phyloP scores from a whole-genome alignment of 352 stramenopile species.

The Phytophthora nicotianae region DNA sequence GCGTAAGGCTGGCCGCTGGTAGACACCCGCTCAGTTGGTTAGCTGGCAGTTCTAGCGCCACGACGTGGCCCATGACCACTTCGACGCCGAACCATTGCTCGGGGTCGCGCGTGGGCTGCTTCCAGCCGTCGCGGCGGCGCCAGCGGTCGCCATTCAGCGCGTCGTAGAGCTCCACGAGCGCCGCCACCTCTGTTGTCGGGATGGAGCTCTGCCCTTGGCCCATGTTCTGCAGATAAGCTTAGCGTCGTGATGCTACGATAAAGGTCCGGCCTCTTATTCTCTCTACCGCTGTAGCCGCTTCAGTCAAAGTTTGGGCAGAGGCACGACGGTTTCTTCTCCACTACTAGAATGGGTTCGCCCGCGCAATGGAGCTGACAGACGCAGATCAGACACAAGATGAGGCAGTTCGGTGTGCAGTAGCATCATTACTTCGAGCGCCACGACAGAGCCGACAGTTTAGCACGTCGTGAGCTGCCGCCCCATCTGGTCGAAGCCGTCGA shows the following conservation, averaged over 20 bases:
- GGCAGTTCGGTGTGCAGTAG: conserved; percentile 7
- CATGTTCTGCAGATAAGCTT: conserved; percentile 34
- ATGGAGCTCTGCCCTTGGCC: conserved; percentile 85
- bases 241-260: neutral
- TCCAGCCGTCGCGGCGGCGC: conserved; percentile 79
- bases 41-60: conserved; percentile 71
- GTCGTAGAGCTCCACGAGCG: conserved; percentile 77
- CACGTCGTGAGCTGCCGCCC: conserved; percentile 8
- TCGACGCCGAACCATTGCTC: conserved; percentile 85
- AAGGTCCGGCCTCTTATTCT: conserved; percentile 14
- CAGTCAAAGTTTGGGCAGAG: neutral
- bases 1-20: conserved; percentile 44
- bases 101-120: conserved; percentile 68
- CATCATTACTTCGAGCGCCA: conserved; percentile 17
- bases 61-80: conserved; percentile 72
- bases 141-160: conserved; percentile 71
- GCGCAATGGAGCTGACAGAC: neutral
- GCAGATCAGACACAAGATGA: conserved; percentile 7
- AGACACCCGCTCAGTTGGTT: conserved; percentile 60
- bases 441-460: conserved; percentile 5
- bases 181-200: conserved; percentile 61
- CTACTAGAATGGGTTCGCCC: conserved; percentile 4
- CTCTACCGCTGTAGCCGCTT: conserved; percentile 15
- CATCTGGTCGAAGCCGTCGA: conserved; percentile 22
- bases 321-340: conserved; percentile 21